Evolutionary conservation across 2,329 filamentous ascomycete species (phyloP), one percentile per base, ranked within the genome.

Genomic region (Epichloe sylvatica): DNA sequence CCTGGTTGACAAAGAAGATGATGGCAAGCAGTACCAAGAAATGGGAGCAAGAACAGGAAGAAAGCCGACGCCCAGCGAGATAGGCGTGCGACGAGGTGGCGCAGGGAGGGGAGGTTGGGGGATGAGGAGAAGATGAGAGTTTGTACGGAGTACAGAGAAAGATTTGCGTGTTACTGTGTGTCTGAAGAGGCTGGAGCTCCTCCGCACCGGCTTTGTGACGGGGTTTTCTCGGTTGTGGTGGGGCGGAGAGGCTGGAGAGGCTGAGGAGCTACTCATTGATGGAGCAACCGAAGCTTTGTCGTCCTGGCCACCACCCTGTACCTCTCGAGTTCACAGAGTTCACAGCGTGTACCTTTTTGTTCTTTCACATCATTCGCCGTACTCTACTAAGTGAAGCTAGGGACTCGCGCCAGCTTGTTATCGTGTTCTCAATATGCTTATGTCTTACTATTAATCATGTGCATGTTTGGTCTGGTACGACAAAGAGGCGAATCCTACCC

Each of bases 81-180:
- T 17, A 41, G 44, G 47, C 44, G 40, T 21, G 35, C 39, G 45
- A 47, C 47, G 47, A 36, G 23, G 44, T 50, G 44, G 37, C 44
- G 38, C 33, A 44, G 37, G 36, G 23, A 36, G 36, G 23, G 23
- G 30, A 25, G 17, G 35, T 8, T 44, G 38, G 43, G 33, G 44
- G 36, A 40, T 46, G 51, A 50, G 45, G 50, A 45, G 45, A 49
- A 49, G 49, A 53, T 39, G 43, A 51, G 46, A 48, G 50, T 63
- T 56, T 57, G 57, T 30, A 55, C 25, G 25, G 25, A 25, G 7
- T 25, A 55, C 25, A 61, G 56, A 58, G 56, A 64, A 64, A 57
- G 62, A 58, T 66, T 65, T 64, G 62, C 57, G 59, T 62, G 56
- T 49, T 19, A 19, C 2, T 49, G 53, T 37, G 47, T 39, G 8